phyloP scores from a whole-genome alignment of 2,329 filamentous ascomycete species.

The Diaporthe nobilis region DNA sequence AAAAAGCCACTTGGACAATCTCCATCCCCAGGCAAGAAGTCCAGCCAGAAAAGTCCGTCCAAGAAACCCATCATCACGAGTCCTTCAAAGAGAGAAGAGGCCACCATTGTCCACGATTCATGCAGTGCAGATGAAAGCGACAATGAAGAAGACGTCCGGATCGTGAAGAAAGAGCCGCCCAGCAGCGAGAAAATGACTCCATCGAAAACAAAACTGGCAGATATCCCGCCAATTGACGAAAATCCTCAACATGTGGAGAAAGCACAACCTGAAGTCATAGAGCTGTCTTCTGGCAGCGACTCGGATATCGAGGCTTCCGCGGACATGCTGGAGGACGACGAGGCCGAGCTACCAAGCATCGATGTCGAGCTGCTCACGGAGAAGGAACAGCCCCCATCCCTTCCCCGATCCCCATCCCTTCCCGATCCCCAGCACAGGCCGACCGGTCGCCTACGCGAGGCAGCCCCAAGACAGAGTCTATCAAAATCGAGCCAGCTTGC shows the following conservation, averaged over 20 bases:
- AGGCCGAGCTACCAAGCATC: background rate
- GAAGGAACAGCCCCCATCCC: background rate
- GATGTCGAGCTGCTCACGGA: background rate
- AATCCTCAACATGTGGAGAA: background rate
- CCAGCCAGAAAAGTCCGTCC: background rate
- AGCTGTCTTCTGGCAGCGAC: constrained; percentile 18
- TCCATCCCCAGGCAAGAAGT: background rate
- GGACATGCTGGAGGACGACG: background rate
- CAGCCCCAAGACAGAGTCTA: constrained; percentile 2
- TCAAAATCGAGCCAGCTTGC: background rate
- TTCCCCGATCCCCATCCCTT: background rate
- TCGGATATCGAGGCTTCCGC: background rate
- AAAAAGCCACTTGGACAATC: constrained; percentile 1
- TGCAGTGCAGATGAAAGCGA: constrained; percentile 3
- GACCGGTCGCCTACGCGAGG: background rate
- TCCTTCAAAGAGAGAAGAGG: constrained; percentile 4
- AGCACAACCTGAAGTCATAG: background rate
- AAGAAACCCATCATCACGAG: background rate
- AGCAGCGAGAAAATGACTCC: background rate
- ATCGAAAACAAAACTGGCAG: background rate
- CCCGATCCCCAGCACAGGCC: background rate
- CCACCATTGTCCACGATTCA: background rate
- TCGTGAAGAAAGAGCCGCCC: background rate
- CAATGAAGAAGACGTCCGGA: background rate
- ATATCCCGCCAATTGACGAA: background rate